A percentile compares a stretch with the other conserved stretches of the same genome.
Evolutionary conservation across 225 moss, liverwort and hornwort species (phyloP).

Genomic region (Physcomitrellopsis africana): DNA sequence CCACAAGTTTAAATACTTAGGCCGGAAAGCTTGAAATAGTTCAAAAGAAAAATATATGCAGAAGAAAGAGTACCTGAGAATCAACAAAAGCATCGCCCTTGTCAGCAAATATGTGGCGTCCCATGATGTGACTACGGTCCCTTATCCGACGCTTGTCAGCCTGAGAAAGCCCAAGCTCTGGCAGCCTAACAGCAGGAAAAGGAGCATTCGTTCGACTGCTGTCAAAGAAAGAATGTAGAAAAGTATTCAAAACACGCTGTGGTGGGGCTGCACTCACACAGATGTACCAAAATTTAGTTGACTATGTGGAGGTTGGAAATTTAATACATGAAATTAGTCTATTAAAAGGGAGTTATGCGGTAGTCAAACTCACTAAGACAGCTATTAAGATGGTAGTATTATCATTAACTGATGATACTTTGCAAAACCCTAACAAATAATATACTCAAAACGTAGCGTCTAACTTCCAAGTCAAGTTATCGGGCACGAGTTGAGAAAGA

Average conservation of each 20-base stretch:
- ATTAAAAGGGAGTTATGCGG: not conserved
- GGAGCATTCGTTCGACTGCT: constrained; percentile 81
- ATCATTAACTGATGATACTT: not conserved
- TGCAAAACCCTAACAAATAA: constrained; percentile 12
- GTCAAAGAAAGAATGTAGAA: constrained; percentile 82
- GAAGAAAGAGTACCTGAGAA: constrained; percentile 65
- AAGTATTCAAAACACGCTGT: constrained; percentile 72
- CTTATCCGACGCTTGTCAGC: constrained; percentile 90
- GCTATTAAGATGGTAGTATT: constrained; percentile 5
- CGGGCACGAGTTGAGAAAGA: constrained; percentile 2
- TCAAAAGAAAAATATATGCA: not conserved
- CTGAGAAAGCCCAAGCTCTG: constrained; percentile 90
- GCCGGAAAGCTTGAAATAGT: not conserved
- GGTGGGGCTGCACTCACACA: constrained; percentile 71
- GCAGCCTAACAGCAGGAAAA: constrained; percentile 75
- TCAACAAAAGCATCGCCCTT: constrained; percentile 85
- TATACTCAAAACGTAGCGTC: not conserved
- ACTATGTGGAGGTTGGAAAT: constrained; percentile 5
- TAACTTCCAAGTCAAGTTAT: not conserved
- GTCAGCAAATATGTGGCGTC: constrained; percentile 92
- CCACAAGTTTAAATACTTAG: constrained; percentile 1
- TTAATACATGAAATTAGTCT: not conserved
- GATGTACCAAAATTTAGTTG: constrained; percentile 19
- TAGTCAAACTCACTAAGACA: not conserved
- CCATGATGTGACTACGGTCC: constrained; percentile 98